Evolutionary conservation across 2,329 filamentous ascomycete species (phyloP).

Genomic region (Stenocarpella maydis): DNA sequence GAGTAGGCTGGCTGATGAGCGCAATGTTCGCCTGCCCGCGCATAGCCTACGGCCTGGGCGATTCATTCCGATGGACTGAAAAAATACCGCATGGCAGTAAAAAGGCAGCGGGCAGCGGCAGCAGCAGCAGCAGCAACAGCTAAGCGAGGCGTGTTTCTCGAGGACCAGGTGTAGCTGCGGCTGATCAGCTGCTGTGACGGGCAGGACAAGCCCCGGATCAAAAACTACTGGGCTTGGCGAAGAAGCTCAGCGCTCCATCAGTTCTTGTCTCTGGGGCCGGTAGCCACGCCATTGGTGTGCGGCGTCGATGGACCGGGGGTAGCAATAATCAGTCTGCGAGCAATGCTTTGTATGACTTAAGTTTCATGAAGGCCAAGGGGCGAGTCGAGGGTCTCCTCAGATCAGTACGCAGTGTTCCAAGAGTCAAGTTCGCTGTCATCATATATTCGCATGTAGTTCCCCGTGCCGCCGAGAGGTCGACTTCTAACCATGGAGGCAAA

Average conservation of each 20-base stretch:
- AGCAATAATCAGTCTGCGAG: neutral
- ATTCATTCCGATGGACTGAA: conserved; percentile 7
- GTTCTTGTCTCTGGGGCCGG: neutral
- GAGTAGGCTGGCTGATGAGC: neutral
- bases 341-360: neutral
- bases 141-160: neutral
- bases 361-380: neutral
- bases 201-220: neutral
- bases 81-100: conserved; percentile 2
- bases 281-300: neutral
- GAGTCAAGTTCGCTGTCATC: neutral
- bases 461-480: neutral
- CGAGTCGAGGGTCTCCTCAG: neutral
- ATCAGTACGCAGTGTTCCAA: neutral
- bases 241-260: conserved; percentile 17
- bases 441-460: neutral
- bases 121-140: neutral
- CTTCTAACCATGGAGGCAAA: neutral
- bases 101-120: neutral
- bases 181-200: conserved; percentile 4
- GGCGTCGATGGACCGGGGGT: neutral
- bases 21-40: neutral
- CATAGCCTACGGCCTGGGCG: neutral
- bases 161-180: neutral
- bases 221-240: conserved; percentile 3